Evolutionary conservation across 129 eudicot genomes (phyloP), one percentile per base, ranked within the genome.

Genomic region (Ambrosia artemisiifolia): DNA sequence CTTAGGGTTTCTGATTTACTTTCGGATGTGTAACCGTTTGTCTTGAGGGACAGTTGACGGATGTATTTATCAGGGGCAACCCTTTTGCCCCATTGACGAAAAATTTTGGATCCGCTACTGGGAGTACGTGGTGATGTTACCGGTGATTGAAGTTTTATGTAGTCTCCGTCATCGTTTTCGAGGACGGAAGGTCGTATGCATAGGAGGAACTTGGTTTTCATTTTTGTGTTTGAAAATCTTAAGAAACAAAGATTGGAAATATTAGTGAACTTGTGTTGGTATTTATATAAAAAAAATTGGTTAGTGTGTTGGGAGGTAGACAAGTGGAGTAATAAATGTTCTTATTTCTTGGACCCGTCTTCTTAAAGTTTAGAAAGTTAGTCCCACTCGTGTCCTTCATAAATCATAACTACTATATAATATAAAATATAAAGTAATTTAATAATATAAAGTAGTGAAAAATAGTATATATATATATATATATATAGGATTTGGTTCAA

Each of bases 161-260:
- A 55, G 64, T 74, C 53, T 38, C 36, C 66, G 14, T 47, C 18
- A 42, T 46, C 64, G 4, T 63, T n/a, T 70, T 67, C 76, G 7
- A 34, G 61, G 53, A 74, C 76, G 7, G 77, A 12, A 5, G 87
- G 87, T 18, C 84, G 73, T 17, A 83, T 71, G 68, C 87, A 80
- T 3, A 79, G 64, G n/a, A 79, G 44, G 50, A 83, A 73, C 62
- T 76, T 83, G 73, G 70, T 72, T 75, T 79, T 83, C 86, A 78
- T 82, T 13, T 32, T 34, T 68, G 42, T 60, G 14, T 35, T 18
- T 18, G 6, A 32, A 19, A 30, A 32, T 51, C 30, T 50, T 12
- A 34, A 33, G 33, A 47, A 47, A 50, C 5, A 28, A 16, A 66
- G 42, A 46, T 44, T 36, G 6, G 57, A 46, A 46, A 11, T 0